Conservation (phyloP, 352 stramenopile genomes). For the Plasmopara halstedii region DNA sequence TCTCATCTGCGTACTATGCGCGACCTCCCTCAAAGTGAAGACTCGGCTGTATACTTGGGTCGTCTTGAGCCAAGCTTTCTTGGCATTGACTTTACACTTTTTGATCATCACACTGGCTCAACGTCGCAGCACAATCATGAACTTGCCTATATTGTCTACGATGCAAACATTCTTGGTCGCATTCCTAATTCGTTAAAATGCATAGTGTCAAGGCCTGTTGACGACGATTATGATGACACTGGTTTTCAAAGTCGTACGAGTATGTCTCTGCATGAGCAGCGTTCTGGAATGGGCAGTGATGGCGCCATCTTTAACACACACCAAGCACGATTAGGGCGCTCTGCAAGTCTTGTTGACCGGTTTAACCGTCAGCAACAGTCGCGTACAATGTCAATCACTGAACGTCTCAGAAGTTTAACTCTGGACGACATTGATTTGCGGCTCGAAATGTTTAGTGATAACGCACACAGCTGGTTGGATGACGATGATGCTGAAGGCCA, state of each 20-base stretch:
- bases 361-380: slow-evolving; percentile 51
- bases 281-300: slow-evolving; percentile 32
- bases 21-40: slow-evolving; percentile 65
- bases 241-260: slow-evolving; percentile 2
- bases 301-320: slow-evolving; percentile 41
- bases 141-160: slow-evolving; percentile 71
- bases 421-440: slow-evolving; percentile 45
- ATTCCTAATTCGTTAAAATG: slow-evolving; percentile 67
- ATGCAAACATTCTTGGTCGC: slow-evolving; percentile 68
- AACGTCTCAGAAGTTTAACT: slow-evolving; percentile 48
- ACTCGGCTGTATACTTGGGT: slow-evolving; percentile 75
- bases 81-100: slow-evolving; percentile 76
- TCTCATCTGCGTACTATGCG: slow-evolving; percentile 60
- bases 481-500: slow-evolving; percentile 40
- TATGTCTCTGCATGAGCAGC: slow-evolving; percentile 10
- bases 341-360: slow-evolving; percentile 46
- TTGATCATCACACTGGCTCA: slow-evolving; percentile 49
- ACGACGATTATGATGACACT: slow-evolving; percentile 9
- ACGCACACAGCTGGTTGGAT: slow-evolving; percentile 35
- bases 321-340: slow-evolving; percentile 38
- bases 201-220: slow-evolving; percentile 22
- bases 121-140: slow-evolving; percentile 36
- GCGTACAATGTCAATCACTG: slow-evolving; percentile 37
- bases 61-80: slow-evolving; percentile 74
- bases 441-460: slow-evolving; percentile 26